Evolutionary conservation across 2,329 filamentous ascomycete species (phyloP).

Genomic region (Penicillium rolfsii): DNA sequence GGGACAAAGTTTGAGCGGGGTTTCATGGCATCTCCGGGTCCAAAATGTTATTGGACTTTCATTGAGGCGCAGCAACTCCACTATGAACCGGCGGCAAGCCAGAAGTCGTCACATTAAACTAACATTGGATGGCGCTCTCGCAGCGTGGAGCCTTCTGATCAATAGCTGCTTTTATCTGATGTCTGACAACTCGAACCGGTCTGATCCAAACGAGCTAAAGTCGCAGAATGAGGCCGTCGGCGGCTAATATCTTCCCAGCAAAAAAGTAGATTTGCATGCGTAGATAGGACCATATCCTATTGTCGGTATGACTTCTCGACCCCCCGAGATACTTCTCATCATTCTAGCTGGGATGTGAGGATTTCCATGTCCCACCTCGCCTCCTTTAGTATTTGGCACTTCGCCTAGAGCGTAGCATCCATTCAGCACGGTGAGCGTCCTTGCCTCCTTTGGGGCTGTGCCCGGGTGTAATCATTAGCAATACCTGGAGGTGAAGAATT

Average conservation of each 20-base stretch:
- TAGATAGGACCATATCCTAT: background rate
- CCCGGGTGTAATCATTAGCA: background rate
- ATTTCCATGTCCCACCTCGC: background rate
- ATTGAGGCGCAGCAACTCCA: constrained; percentile 21
- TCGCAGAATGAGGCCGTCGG: background rate
- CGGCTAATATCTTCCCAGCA: background rate
- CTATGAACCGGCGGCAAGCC: constrained; percentile 17
- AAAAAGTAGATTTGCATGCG: background rate
- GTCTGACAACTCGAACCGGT: background rate
- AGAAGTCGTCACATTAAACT: constrained; percentile 9
- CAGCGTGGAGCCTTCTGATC: background rate
- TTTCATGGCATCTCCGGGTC: background rate
- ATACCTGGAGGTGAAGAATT: background rate
- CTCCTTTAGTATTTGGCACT: background rate
- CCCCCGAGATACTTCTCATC: too few relatives aligned
- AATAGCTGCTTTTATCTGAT: background rate
- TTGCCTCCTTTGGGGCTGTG: constrained; percentile 1
- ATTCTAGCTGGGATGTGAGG: background rate
- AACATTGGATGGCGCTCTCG: constrained; percentile 9
- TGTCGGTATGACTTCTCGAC: too few relatives aligned
- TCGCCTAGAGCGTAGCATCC: constrained; percentile 1
- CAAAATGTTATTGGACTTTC: constrained; percentile 15
- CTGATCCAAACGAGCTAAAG: background rate
- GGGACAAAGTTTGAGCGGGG: constrained; percentile 12
- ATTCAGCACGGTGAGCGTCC: background rate